Conservation (phyloP, 805 yeast species). For the Clavispora carvajalis region DNA sequence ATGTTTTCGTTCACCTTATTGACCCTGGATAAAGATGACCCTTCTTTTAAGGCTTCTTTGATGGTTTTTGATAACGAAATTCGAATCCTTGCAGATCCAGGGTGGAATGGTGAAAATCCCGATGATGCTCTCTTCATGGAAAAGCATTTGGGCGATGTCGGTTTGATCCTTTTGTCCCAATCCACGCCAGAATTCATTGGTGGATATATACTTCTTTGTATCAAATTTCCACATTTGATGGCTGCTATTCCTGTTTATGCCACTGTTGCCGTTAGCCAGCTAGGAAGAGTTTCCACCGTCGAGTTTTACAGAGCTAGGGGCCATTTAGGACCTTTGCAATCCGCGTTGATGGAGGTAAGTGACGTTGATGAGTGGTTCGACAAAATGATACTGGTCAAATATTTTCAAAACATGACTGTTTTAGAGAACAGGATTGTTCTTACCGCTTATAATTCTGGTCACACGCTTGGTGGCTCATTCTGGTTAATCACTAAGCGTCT, state of each 20-base stretch:
- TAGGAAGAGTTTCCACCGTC: conserved; percentile 82
- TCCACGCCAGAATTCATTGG: conserved; percentile 77
- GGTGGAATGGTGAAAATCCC: conserved; percentile 56
- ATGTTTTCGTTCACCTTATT: conserved; percentile 37
- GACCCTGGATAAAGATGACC: conserved; percentile 21
- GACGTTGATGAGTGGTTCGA: conserved; percentile 84
- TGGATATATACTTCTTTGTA: conserved; percentile 65
- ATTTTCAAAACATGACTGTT: conserved; percentile 66
- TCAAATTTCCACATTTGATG: conserved; percentile 49
- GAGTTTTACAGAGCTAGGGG: conserved; percentile 75
- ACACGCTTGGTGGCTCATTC: conserved; percentile 86
- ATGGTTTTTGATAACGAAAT: conserved; percentile 52
- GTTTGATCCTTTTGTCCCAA: conserved; percentile 78
- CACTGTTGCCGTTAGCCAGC: conserved; percentile 81
- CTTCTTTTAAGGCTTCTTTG: conserved; percentile 42
- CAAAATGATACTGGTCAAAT: conserved; percentile 61
- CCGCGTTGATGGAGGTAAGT: conserved; percentile 53
- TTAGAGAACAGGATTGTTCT: conserved; percentile 61
- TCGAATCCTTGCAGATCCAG: conserved; percentile 63
- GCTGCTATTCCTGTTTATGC: conserved; percentile 73
- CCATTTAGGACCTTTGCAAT: conserved; percentile 62
- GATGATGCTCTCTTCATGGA: conserved; percentile 32
- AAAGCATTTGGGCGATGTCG: conserved; percentile 40
- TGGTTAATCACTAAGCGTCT: conserved; percentile 73
- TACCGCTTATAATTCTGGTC: conserved; percentile 89